Conservation (phyloP, 2,329 filamentous ascomycete genomes). For the Gaeumannomyces sp. region DNA sequence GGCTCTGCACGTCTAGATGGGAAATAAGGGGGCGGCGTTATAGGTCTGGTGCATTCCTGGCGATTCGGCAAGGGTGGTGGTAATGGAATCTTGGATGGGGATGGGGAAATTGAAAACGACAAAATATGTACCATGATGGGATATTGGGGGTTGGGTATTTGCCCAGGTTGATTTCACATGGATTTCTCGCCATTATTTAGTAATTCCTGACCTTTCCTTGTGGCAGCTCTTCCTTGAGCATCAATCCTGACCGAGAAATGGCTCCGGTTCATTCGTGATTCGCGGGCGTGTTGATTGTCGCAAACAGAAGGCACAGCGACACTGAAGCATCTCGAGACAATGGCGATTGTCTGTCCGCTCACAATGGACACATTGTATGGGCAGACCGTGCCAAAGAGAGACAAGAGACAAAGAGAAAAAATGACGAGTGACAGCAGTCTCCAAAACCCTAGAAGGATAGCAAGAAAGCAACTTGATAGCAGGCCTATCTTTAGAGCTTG, state of each 20-base stretch:
- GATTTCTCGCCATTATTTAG: neutral
- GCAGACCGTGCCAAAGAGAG: no score
- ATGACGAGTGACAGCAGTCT: no score
- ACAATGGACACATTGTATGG: no score
- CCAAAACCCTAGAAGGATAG: neutral
- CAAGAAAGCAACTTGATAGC: neutral
- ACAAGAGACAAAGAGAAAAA: neutral
- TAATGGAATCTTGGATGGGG: neutral
- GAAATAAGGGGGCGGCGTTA: neutral
- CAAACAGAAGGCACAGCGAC: neutral
- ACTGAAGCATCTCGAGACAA: neutral
- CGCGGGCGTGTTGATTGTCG: neutral
- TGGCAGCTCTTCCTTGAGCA: neutral
- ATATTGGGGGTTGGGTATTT: neutral
- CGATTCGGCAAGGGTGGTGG: neutral
- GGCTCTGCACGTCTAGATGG: neutral
- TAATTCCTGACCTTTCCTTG: neutral
- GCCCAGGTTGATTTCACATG: neutral
- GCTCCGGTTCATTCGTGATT: neutral
- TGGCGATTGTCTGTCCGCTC: neutral
- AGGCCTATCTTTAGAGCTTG: neutral
- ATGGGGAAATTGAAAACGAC: neutral
- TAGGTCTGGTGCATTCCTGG: neutral
- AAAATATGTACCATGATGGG: no score
- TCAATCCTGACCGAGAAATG: neutral